A percentile compares a stretch with the other conserved stretches of the same genome.
These are phyloP conservation scores for Baorangia bicolor DNA, from an alignment of 768 basidiomycete genomes.

Conservation along the genomic window DNA sequence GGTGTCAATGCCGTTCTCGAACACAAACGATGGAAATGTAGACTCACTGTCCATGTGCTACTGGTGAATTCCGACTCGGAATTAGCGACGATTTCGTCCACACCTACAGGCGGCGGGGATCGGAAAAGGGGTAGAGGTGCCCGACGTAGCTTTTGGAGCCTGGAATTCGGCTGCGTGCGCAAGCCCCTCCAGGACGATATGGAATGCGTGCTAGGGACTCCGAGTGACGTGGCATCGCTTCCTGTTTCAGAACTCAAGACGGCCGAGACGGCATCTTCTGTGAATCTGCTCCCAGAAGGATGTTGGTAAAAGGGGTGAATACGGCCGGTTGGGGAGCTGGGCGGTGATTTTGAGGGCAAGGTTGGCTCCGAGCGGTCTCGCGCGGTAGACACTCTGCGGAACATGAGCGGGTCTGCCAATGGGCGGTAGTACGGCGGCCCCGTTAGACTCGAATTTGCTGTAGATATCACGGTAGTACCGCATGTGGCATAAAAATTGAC, in stretches of 20 bases:
- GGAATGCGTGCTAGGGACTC: not conserved
- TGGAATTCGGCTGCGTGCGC: slow-evolving; percentile 4
- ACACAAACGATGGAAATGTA: not conserved
- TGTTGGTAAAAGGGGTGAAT: slow-evolving; percentile 11
- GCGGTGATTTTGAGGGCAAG: slow-evolving; percentile 14
- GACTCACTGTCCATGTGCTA: slow-evolving; percentile 19
- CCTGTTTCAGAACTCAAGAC: slow-evolving; percentile 28
- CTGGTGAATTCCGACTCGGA: slow-evolving; percentile 5
- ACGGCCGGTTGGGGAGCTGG: slow-evolving; percentile 13
- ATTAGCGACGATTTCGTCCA: not conserved
- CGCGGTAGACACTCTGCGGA: slow-evolving; percentile 6
- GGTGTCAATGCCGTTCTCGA: not conserved
- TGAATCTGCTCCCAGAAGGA: slow-evolving; percentile 30
- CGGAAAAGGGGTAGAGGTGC: not conserved
- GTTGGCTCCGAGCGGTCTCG: slow-evolving; percentile 7
- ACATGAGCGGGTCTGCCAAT: slow-evolving; percentile 14
- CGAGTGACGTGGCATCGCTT: slow-evolving; percentile 16
- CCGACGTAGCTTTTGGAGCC: slow-evolving; percentile 22
- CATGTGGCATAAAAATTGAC: not conserved
- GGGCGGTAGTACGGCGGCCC: not conserved
- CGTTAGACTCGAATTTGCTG: not conserved
- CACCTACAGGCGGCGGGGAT: not conserved
- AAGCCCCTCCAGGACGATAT: slow-evolving; percentile 1
- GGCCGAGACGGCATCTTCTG: slow-evolving; percentile 24
- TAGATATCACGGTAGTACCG: not conserved